Conservation (phyloP, 192 early-diverging fungal species). For the Linnemannia elongata region DNA sequence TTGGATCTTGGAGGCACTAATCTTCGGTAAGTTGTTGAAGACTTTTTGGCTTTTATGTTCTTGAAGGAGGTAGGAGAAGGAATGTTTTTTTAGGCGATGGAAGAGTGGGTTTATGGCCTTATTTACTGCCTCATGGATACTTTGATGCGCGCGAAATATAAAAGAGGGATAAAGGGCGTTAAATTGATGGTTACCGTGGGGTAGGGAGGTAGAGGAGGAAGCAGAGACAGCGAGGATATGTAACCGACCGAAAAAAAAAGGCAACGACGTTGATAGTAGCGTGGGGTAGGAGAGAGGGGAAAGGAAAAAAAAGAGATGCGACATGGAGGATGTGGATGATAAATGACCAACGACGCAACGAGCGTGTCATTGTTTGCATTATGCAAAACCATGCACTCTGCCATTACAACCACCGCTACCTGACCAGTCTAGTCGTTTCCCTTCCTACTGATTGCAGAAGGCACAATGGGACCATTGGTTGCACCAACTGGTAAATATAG, state of each 20-base stretch:
- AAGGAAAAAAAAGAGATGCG: too few species aligned
- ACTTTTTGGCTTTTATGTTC: background rate
- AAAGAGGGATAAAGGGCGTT: background rate
- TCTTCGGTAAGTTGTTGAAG: constrained; percentile 68
- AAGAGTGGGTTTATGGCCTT: background rate
- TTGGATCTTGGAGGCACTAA: constrained; percentile 97
- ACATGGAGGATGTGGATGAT: background rate
- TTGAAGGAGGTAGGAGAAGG: background rate
- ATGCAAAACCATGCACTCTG: background rate
- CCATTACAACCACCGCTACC: too few species aligned
- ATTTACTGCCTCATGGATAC: background rate
- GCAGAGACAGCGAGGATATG: too few species aligned
- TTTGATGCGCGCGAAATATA: background rate
- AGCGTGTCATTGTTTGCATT: background rate
- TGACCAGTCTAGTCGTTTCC: background rate
- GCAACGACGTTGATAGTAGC: background rate
- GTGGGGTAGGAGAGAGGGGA: background rate
- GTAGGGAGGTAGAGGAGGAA: background rate
- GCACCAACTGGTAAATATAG: background rate
- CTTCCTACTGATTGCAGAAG: background rate
- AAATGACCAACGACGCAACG: background rate
- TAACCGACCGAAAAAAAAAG: too few species aligned
- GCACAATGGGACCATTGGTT: background rate
- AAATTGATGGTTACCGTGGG: background rate
- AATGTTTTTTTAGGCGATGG: too few species aligned